Evolutionary conservation across 495 filamentous ascomycete genomes (phyloP).

Genomic region (Xylaria acuta): DNA sequence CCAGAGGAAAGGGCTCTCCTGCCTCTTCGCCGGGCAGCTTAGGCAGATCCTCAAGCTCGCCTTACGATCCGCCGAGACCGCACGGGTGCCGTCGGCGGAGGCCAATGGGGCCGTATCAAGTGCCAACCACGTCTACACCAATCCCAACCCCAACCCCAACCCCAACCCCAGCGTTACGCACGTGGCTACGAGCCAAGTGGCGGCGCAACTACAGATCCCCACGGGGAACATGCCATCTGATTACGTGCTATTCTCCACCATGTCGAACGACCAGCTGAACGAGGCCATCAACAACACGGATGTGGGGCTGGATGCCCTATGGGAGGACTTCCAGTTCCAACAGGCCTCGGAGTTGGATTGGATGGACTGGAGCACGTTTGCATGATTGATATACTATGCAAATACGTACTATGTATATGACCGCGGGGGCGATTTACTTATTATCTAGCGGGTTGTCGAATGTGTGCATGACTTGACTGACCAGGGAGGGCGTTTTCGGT

Average conservation of each 20-base stretch:
- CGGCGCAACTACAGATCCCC: constrained; percentile 35
- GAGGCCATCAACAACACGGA: constrained; percentile 43
- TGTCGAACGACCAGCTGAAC: constrained; percentile 44
- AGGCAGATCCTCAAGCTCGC: constrained; percentile 40
- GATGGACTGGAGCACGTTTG: constrained; percentile 45
- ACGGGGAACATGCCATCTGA: constrained; percentile 37
- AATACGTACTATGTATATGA: too few species aligned
- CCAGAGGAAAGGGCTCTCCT: constrained; percentile 64
- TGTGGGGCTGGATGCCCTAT: constrained; percentile 40
- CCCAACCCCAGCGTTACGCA: constrained; percentile 33
- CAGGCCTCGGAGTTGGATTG: constrained; percentile 40
- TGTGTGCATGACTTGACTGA: neutral
- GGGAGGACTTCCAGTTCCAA: constrained; percentile 43
- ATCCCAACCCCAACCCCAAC: constrained; percentile 31
- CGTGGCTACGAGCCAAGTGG: constrained; percentile 32
- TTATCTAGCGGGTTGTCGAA: neutral
- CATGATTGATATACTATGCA: constrained; percentile 8
- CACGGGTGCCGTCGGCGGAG: constrained; percentile 28
- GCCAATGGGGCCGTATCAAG: constrained; percentile 29
- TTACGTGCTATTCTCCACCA: constrained; percentile 42
- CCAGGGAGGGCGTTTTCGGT: neutral
- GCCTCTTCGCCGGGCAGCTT: constrained; percentile 40
- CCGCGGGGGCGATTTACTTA: neutral
- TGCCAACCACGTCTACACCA: constrained; percentile 32
- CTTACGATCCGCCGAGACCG: constrained; percentile 33